phyloP scores from a whole-genome alignment of 805 yeast genomes.

The Teunomyces panamensis region DNA sequence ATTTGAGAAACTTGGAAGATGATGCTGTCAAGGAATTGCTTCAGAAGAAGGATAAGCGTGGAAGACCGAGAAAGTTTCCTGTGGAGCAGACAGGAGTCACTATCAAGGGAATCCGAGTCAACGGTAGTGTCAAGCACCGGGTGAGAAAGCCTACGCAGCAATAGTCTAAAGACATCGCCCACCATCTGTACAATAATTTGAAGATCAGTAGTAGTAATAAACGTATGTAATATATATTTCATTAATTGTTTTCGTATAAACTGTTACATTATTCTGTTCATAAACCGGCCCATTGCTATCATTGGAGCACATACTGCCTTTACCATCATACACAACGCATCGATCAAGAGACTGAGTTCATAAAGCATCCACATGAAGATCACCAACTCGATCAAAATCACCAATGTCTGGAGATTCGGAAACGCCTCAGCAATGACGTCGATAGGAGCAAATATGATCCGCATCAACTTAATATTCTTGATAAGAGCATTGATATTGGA shows the following conservation, averaged over 20 bases:
- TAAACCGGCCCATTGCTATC: constrained; percentile 43
- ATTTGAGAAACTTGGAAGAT: constrained; percentile 26
- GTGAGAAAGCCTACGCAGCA: constrained; percentile 5
- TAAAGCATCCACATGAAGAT: constrained; percentile 42
- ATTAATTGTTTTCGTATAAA: neutral
- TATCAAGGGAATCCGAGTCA: constrained; percentile 41
- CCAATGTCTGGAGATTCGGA: constrained; percentile 38
- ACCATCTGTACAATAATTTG: too few species aligned
- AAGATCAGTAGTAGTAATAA: neutral
- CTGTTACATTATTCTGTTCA: constrained; percentile 38
- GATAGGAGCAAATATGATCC: constrained; percentile 37
- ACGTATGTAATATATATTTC: neutral
- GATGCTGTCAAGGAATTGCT: constrained; percentile 35
- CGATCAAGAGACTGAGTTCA: constrained; percentile 39
- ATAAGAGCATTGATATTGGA: constrained; percentile 32
- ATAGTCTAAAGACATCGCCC: neutral
- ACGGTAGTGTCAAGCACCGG: constrained; percentile 21
- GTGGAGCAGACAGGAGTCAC: constrained; percentile 45
- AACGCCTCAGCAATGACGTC: constrained; percentile 36
- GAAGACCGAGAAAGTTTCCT: constrained; percentile 51
- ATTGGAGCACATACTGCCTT: constrained; percentile 46
- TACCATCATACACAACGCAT: constrained; percentile 44
- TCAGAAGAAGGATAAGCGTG: constrained; percentile 43
- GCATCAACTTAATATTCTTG: constrained; percentile 35
- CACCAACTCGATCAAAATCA: constrained; percentile 35